Conservation (phyloP, 2,329 filamentous ascomycete species). For the Rhexocercosporidium sp. region DNA sequence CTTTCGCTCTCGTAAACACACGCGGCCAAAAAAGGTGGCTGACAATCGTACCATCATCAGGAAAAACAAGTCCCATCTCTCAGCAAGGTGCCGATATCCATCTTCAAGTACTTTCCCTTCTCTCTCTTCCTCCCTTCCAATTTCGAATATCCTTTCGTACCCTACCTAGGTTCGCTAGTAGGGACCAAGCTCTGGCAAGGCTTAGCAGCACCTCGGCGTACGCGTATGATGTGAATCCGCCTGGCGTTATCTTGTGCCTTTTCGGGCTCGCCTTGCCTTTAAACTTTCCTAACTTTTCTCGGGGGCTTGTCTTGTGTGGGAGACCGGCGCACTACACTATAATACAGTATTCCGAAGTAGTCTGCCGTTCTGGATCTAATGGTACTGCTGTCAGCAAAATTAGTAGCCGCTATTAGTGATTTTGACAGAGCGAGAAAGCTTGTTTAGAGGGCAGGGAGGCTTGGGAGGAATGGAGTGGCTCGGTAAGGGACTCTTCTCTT, state of each 20-base stretch:
- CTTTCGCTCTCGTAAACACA: background rate
- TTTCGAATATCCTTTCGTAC: background rate
- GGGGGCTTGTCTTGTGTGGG: no score
- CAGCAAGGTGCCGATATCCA: background rate
- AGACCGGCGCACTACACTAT: no score
- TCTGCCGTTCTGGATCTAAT: background rate
- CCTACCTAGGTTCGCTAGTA: no score
- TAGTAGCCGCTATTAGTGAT: background rate
- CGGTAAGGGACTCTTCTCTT: no score
- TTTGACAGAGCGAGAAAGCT: background rate
- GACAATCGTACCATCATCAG: background rate
- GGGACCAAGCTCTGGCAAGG: conserved; percentile 3
- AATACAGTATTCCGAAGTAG: no score
- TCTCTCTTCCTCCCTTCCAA: background rate
- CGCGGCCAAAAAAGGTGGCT: conserved; percentile 11
- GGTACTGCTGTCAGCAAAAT: conserved; percentile 3
- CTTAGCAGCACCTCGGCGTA: background rate
- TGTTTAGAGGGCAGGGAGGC: background rate
- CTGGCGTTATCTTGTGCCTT: background rate
- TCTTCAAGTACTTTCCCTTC: background rate
- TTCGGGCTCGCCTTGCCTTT: conserved; percentile 1
- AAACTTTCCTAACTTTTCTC: no score
- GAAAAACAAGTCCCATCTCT: background rate
- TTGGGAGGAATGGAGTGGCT: background rate
- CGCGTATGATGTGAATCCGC: conserved; percentile 5